Percentiles rank a stretch among this genome's conserved stretches.
These are phyloP conservation scores for Acidomyces sp. DNA, from an alignment of 495 filamentous ascomycete genomes.

Conservation along the genomic window DNA sequence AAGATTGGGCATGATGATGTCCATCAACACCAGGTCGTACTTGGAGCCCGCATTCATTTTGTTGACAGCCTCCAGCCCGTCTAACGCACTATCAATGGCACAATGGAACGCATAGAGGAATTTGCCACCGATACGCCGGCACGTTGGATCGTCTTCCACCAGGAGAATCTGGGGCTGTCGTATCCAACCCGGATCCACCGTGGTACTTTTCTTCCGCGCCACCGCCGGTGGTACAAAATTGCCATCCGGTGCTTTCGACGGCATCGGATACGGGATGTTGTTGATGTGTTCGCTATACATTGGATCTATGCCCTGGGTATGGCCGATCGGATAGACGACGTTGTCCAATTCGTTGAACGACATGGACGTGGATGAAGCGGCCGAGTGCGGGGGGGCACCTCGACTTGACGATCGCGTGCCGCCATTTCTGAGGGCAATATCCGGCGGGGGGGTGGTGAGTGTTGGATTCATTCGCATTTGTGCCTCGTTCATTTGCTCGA, in stretches of 20 bases:
- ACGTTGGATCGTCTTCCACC: constrained; percentile 92
- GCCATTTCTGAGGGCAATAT: constrained; percentile 23
- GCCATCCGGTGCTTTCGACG: constrained; percentile 42
- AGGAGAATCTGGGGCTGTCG: constrained; percentile 75
- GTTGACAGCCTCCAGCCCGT: constrained; percentile 85
- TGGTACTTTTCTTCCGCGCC: constrained; percentile 52
- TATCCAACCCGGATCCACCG: constrained; percentile 67
- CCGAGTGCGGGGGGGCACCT: constrained; percentile 35
- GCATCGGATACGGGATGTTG: constrained; percentile 76
- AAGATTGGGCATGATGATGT: constrained; percentile 96
- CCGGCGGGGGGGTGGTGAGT: constrained; percentile 32
- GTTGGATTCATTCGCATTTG: constrained; percentile 42
- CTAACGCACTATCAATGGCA: constrained; percentile 77
- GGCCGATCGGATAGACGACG: constrained; percentile 80
- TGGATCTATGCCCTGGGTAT: constrained; percentile 83
- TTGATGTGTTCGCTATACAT: constrained; percentile 88
- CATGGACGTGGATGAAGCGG: constrained; percentile 37
- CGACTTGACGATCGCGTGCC: constrained; percentile 25
- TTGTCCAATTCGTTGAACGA: constrained; percentile 57
- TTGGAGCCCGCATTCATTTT: constrained; percentile 72
- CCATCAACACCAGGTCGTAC: constrained; percentile 94
- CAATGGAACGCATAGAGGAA: constrained; percentile 84
- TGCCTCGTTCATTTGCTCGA: constrained; percentile 66
- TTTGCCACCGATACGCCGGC: constrained; percentile 84
- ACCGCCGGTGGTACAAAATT: constrained; percentile 29